A percentile compares a stretch with the other conserved stretches of the same genome.
These are phyloP conservation scores for Artemisia argyi DNA, from an alignment of 129 eudicot species.

Conservation along the genomic window DNA sequence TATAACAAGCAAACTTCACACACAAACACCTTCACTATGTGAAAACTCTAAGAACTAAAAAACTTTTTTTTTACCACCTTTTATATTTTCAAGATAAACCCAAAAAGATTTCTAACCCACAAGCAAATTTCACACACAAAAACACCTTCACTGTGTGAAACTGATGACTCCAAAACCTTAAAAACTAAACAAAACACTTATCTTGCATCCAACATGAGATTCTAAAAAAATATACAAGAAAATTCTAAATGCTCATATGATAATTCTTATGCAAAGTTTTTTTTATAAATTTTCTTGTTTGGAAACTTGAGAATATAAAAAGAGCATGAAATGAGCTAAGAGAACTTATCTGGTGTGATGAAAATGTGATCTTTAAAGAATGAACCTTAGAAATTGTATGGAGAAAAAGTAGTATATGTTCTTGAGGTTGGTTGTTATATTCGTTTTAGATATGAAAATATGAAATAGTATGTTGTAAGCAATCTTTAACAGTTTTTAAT, in stretches of 20 bases:
- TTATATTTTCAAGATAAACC: conserved; percentile 5
- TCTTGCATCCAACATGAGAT: conserved; percentile 21
- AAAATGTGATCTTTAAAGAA: conserved; percentile 30
- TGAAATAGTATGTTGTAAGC: too few species aligned
- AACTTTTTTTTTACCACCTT: background rate
- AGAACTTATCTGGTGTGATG: conserved; percentile 33
- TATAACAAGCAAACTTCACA: conserved; percentile 19
- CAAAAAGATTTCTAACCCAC: conserved; percentile 20
- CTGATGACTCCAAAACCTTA: background rate
- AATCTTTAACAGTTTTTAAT: conserved; percentile 23
- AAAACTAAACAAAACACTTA: conserved; percentile 13
- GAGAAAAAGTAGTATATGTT: conserved; percentile 6
- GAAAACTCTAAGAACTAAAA: conserved; percentile 7
- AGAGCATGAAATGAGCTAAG: conserved; percentile 17
- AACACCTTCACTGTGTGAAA: conserved; percentile 26
- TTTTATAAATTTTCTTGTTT: conserved; percentile 16
- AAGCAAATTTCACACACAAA: conserved; percentile 22
- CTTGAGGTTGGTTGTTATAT: conserved; percentile 25
- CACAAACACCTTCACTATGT: conserved; percentile 26
- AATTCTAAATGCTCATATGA: background rate
- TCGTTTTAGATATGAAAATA: conserved; percentile 34
- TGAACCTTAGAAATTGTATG: background rate
- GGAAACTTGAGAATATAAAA: conserved; percentile 7
- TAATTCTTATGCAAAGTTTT: conserved; percentile 24
- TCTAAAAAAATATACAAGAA: background rate